A percentile compares a stretch with the other conserved stretches of the same genome.
These are phyloP conservation scores for Kurtzmaniella natalensis DNA, from an alignment of 1,139 yeast species.

Conservation along the genomic window DNA sequence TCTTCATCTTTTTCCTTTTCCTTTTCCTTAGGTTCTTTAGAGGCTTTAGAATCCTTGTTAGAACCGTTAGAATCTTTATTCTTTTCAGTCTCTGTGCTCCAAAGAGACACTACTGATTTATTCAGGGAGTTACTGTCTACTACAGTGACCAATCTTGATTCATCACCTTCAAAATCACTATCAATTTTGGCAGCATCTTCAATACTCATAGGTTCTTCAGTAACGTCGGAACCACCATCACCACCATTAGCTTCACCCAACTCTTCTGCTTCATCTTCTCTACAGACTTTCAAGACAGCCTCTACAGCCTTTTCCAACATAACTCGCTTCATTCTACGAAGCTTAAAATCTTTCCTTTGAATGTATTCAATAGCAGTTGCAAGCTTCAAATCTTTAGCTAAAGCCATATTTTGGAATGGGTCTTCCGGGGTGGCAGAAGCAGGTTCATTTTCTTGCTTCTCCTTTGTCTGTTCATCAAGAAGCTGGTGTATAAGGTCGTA, in stretches of 20 bases:
- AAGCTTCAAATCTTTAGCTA: slow-evolving; percentile 54
- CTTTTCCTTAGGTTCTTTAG: slow-evolving; percentile 9
- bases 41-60: slow-evolving; percentile 1
- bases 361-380: slow-evolving; percentile 52
- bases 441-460: slow-evolving; percentile 8
- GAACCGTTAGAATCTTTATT: slow-evolving; percentile 9
- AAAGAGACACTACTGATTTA: slow-evolving; percentile 66
- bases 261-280: slow-evolving; percentile 41
- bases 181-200: slow-evolving; percentile 22
- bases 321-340: slow-evolving; percentile 61
- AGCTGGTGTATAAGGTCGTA: slow-evolving; percentile 45
- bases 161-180: slow-evolving; percentile 42
- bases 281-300: slow-evolving; percentile 43
- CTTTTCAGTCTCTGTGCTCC: slow-evolving; percentile 41
- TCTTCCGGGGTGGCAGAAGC: slow-evolving; percentile 24
- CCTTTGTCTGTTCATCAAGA: slow-evolving; percentile 46
- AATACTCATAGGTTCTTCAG: background rate
- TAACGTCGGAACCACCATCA: slow-evolving; percentile 17
- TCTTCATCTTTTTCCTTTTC: slow-evolving; percentile 15
- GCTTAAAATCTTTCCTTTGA: slow-evolving; percentile 56
- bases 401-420: slow-evolving; percentile 41
- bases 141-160: slow-evolving; percentile 54
- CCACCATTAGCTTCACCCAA: slow-evolving; percentile 33
- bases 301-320: slow-evolving; percentile 56
- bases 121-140: slow-evolving; percentile 64